A percentile compares a stretch with the other conserved stretches of the same genome.
Conservation (phyloP, 371 early-diverging fungal genomes). For the Rhizopus arrhizus region DNA sequence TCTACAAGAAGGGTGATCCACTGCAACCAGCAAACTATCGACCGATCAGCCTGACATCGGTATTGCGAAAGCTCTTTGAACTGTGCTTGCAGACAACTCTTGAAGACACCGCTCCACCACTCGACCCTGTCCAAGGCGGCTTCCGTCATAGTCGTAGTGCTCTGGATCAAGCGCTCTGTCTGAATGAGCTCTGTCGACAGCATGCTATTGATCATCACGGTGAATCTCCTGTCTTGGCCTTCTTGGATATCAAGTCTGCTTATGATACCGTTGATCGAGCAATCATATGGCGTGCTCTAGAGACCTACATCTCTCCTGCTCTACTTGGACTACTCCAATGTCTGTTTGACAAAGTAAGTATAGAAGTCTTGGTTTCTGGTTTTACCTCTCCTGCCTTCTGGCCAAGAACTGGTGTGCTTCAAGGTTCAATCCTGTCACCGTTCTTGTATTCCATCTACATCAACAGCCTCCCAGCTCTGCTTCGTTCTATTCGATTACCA, state of each 20-base stretch:
- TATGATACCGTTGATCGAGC: constrained; percentile 25
- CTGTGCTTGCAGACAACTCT: constrained; percentile 7
- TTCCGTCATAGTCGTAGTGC: constrained; percentile 31
- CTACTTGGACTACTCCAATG: constrained; percentile 10
- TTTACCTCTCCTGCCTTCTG: constrained; percentile 8
- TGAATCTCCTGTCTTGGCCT: constrained; percentile 14
- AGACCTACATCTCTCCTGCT: constrained; percentile 1
- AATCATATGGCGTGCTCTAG: constrained; percentile 15
- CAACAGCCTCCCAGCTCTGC: constrained; percentile 9
- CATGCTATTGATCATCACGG: constrained; percentile 8
- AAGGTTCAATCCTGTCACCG: constrained; percentile 25
- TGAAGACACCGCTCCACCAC: constrained; percentile 6
- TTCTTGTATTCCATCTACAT: constrained; percentile 27
- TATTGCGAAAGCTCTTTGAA: constrained; percentile 29
- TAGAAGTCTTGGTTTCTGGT: constrained; percentile 6
- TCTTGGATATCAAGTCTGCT: constrained; percentile 25
- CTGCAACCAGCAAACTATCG: constrained; percentile 22
- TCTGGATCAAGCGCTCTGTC: constrained; percentile 34
- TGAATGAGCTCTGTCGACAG: constrained; percentile 11
- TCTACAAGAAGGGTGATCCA: constrained; percentile 26
- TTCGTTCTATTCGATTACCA: constrained; percentile 4
- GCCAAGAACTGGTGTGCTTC: constrained; percentile 19
- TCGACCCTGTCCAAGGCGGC: constrained; percentile 38
- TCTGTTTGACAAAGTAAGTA: constrained; percentile 15
- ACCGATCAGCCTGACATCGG: constrained; percentile 28